phyloP scores from a whole-genome alignment of 352 stramenopile species.

The Pythium brachiatum region DNA sequence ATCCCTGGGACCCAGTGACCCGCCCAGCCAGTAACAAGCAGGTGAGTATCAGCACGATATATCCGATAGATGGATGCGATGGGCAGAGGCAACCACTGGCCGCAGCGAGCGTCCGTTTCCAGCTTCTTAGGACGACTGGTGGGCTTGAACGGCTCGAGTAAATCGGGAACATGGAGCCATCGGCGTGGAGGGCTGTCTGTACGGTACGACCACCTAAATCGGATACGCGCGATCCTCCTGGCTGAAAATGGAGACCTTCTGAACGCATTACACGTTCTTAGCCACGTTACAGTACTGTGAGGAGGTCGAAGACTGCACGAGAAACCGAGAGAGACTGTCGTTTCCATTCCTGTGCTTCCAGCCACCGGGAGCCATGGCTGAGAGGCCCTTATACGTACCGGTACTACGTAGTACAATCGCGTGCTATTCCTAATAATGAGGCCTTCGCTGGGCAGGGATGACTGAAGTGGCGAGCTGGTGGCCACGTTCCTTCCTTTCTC shows the following conservation, averaged over 20 bases:
- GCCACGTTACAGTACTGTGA: background rate
- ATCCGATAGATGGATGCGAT: background rate
- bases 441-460: background rate
- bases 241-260: background rate
- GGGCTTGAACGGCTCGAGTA: background rate
- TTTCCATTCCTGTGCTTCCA: slow-evolving; percentile 1
- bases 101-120: background rate
- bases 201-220: slow-evolving; percentile 9
- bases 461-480: background rate
- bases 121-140: background rate
- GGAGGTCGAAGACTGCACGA: background rate
- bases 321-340: background rate
- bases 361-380: background rate
- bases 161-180: slow-evolving; percentile 1
- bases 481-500: no score
- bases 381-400: background rate
- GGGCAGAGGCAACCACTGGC: background rate
- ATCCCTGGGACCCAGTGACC: background rate
- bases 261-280: background rate
- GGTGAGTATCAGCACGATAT: background rate
- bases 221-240: background rate
- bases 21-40: background rate
- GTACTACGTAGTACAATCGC: background rate
- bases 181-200: background rate
- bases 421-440: background rate